Base-by-base conservation (phyloP, 371 early-diverging fungal species). In the Mucor velutinosus region DNA sequence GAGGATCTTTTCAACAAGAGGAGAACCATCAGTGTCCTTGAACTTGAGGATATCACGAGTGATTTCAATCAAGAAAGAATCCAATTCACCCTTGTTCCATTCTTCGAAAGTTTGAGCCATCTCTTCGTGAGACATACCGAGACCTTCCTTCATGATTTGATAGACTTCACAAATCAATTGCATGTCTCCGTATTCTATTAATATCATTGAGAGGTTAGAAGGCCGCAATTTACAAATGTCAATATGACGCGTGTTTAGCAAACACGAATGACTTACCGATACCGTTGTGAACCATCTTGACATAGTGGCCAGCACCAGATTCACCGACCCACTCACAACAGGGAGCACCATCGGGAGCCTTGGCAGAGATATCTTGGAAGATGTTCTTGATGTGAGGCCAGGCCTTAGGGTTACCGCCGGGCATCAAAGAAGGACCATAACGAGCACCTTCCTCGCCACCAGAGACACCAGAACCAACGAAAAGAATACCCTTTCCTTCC, bases 251-350 rank as follows among this genome's bases (percentile, higher is more conserved):
- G 47, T 7, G 10, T 37, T n/a, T n/a, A n/a, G n/a, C n/a, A 41
- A 41, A 5, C 41, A 11, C 10, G 1, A 53, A 14, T 7, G n/a
- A 67, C 77, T 66, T 78, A 76, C 76, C 82, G 74, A 99, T 99
- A 77, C 99, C 99, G 86, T 99, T 99, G 91, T 99, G 99, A 55
- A 99, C 99, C 97, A 99, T 99, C 90, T 99, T 99, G 77, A 99
- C 99, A 82, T 97, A 99, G 89, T 99, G 99, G 35, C 99, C 99
- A 37, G 99, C 93, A 51, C 99, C 99, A 55, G 93, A 91, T 71
- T 94, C 94, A 68, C 99, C 99, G 65, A 99, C 97, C 97, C 99
- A 98, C 84, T 97, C 97, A 81, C 99, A 99, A 92, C 99, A 99
- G 53, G 98, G 94, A 71, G 92, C 91, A 66, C 90, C 91, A 74